Evolutionary conservation across 352 stramenopile species (phyloP).

Genomic region (Globisporangium spiculum): DNA sequence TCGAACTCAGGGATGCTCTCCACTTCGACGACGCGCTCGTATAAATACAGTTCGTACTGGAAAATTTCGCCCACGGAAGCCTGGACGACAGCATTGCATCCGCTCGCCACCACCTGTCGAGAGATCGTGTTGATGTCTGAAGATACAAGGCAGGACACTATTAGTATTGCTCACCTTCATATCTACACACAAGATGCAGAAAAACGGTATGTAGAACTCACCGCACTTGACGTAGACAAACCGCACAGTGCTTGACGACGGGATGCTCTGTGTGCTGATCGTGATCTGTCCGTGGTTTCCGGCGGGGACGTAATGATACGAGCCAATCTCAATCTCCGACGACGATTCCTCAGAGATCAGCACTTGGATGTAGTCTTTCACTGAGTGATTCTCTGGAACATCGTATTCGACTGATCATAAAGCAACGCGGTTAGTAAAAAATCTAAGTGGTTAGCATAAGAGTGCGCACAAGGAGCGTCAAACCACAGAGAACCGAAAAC

Average conservation of each 20-base stretch:
- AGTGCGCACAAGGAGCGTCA: background rate
- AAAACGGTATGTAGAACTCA: slow-evolving; percentile 13
- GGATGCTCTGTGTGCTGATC: slow-evolving; percentile 73
- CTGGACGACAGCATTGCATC: slow-evolving; percentile 82
- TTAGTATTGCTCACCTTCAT: background rate
- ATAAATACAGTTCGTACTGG: slow-evolving; percentile 86
- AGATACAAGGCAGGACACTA: background rate
- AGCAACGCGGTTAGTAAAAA: background rate
- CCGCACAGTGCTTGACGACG: slow-evolving; percentile 61
- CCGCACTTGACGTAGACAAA: slow-evolving; percentile 86
- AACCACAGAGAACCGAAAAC: slow-evolving; percentile 16
- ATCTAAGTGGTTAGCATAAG: background rate
- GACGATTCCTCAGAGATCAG: slow-evolving; percentile 74
- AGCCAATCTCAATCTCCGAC: slow-evolving; percentile 68
- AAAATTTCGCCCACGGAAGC: slow-evolving; percentile 85
- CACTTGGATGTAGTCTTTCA: slow-evolving; percentile 86
- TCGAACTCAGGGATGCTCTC: slow-evolving; percentile 86
- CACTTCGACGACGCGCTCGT: slow-evolving; percentile 86
- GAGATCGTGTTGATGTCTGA: slow-evolving; percentile 86
- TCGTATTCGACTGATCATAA: slow-evolving; percentile 68
- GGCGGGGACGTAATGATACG: slow-evolving; percentile 69
- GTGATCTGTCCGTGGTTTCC: slow-evolving; percentile 68
- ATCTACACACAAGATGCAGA: background rate
- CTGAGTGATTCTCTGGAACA: slow-evolving; percentile 74
- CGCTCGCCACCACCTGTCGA: slow-evolving; percentile 76